Base-by-base conservation (phyloP, 805 yeast genomes). In the Ascoidea asiatica region DNA sequence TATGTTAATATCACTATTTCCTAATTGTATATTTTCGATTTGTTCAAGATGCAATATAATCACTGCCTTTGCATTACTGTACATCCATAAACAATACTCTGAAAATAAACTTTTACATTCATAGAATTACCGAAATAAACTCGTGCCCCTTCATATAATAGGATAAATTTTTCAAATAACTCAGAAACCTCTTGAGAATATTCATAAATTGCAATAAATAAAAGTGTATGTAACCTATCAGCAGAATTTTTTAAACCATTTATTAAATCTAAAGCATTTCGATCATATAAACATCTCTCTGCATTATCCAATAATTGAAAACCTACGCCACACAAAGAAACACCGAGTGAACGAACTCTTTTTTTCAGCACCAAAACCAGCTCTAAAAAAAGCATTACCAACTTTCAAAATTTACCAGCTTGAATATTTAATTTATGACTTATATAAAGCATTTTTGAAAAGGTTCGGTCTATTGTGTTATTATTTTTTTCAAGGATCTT, bases 321-420 rank as follows among this genome's bases (percentile, higher is more conserved):
- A 47, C 61, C 61, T 22, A 79, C 71, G 48, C 76, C 77, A 43
- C 67, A 57, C 22, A 66, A 53, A 15, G 69, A 54, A 41, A 70
- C 82, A 60, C 80, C 86, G 11, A 81, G 82, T 52, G 80, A 76
- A 15, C 84, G 76, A 19, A 79, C 84, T 65, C 86, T 74, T 60
- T 79, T 86, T 65, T 61, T 79, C 83, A 64, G 86, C 87, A 58
- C 86, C 87, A 22, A 84, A 78, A 40, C 79, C 77, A 61, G 87
- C 87, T 58, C 84, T 69, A 22, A 78, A 73, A 42, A 70, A 69
- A 49, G 78, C 82, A 52, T 74, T 70, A 56, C 87, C 86, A 41
- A 80, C 85, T 45, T 75, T n/a, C n/a, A n/a, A n/a, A n/a, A n/a
- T n/a, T n/a, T n/a, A n/a, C n/a, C n/a, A n/a, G n/a, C n/a, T n/a